Percentiles rank a stretch among this genome's conserved stretches.
These are phyloP conservation scores for Exidia glandulosa DNA, from an alignment of 768 basidiomycete genomes.

Conservation along the genomic window DNA sequence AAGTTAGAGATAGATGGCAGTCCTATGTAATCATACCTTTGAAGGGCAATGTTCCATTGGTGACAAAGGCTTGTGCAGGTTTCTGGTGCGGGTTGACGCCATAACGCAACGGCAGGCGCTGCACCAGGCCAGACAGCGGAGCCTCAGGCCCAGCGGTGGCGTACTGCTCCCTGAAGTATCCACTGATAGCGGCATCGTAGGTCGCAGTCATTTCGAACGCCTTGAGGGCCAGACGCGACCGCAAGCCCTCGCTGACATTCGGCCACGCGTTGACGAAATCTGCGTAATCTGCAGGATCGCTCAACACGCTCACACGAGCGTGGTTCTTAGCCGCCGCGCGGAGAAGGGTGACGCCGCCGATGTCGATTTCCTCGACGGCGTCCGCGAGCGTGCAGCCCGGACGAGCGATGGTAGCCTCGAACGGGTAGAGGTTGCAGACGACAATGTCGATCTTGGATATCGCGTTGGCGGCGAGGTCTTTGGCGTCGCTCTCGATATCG, in stretches of 20 bases:
- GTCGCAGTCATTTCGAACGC: slow-evolving; percentile 94
- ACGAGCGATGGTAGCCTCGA: slow-evolving; percentile 80
- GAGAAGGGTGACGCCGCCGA: slow-evolving; percentile 94
- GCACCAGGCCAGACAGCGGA: slow-evolving; percentile 55
- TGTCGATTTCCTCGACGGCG: slow-evolving; percentile 97
- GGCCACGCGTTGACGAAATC: slow-evolving; percentile 75
- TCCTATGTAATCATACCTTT: slow-evolving; percentile 44
- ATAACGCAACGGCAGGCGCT: slow-evolving; percentile 80
- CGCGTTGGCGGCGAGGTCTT: slow-evolving; percentile 68
- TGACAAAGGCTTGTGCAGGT: slow-evolving; percentile 92
- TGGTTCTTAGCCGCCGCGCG: slow-evolving; percentile 99
- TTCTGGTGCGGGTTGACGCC: slow-evolving; percentile 99
- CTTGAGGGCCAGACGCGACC: slow-evolving; percentile 81
- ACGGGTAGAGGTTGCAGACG: slow-evolving; percentile 98
- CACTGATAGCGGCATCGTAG: slow-evolving; percentile 92
- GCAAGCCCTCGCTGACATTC: slow-evolving; percentile 56
- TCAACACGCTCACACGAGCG: slow-evolving; percentile 79
- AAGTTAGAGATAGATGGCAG: no score
- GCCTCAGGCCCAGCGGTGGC: slow-evolving; percentile 66
- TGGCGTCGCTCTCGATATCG: slow-evolving; percentile 78
- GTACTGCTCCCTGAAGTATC: slow-evolving; percentile 94
- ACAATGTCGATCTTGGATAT: slow-evolving; percentile 95
- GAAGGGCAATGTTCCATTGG: slow-evolving; percentile 83
- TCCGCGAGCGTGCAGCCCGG: slow-evolving; percentile 83
- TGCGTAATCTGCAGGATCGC: slow-evolving; percentile 79